A percentile compares a stretch with the other conserved stretches of the same genome.
phyloP scores from a whole-genome alignment of 2,329 filamentous ascomycete species.

The Colletotrichum sp. region DNA sequence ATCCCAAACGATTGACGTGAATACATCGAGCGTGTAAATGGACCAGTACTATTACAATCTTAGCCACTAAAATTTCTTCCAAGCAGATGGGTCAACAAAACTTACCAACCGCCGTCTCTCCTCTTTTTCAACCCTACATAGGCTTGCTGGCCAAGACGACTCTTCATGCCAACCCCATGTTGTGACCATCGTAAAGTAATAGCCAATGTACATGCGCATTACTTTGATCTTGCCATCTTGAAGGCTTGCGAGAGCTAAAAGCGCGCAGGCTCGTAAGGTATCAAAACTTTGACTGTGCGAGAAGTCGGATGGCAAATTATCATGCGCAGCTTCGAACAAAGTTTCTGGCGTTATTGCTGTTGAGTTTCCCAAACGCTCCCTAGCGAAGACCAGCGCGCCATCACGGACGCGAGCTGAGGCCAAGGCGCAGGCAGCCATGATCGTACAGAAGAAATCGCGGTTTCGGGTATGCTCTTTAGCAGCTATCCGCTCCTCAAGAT shows the following conservation, averaged over 20 bases:
- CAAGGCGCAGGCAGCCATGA: background rate
- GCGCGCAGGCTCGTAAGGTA: background rate
- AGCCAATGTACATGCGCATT: background rate
- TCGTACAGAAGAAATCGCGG: background rate
- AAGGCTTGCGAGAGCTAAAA: background rate
- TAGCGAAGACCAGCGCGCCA: background rate
- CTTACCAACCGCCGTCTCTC: background rate
- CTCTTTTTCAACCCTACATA: background rate
- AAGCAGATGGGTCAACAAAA: background rate
- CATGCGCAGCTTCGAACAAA: background rate
- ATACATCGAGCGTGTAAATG: background rate
- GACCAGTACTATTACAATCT: background rate
- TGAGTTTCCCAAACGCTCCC: background rate
- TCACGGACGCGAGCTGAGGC: background rate
- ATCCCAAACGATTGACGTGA: background rate
- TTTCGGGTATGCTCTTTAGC: background rate
- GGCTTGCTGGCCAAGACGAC: background rate
- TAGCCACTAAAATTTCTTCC: background rate
- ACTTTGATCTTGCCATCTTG: background rate
- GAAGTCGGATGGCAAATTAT: background rate
- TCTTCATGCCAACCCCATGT: background rate
- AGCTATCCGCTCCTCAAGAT: background rate
- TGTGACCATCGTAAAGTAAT: background rate
- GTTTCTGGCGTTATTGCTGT: background rate
- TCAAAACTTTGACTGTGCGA: background rate